phyloP scores from a whole-genome alignment of 2,329 filamentous ascomycete genomes.

The Periconia digitata region DNA sequence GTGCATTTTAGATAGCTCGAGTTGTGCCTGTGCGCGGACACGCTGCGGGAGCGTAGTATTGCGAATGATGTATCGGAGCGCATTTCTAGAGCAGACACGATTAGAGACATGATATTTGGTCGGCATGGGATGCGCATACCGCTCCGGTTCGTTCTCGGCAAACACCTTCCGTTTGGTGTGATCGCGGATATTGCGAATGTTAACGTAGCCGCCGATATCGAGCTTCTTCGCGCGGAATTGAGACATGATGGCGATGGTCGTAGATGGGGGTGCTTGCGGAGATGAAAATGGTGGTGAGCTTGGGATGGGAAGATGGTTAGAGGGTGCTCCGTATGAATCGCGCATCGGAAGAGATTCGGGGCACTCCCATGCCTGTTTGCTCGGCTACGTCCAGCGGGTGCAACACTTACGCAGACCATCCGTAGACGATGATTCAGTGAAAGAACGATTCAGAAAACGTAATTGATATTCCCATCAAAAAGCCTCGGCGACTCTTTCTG shows the following conservation, averaged over 20 bases:
- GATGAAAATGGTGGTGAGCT: slow-evolving; percentile 10
- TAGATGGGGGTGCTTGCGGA: slow-evolving; percentile 10
- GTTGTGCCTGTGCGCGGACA: slow-evolving; percentile 85
- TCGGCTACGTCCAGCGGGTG: slow-evolving; percentile 2
- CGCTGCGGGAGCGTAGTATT: slow-evolving; percentile 84
- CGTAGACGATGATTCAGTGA: too few relatives aligned
- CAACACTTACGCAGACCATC: neutral
- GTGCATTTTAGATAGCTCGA: slow-evolving; percentile 94
- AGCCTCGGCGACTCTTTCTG: neutral
- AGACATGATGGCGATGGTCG: slow-evolving; percentile 45
- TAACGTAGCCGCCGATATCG: slow-evolving; percentile 84
- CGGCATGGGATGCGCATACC: slow-evolving; percentile 56
- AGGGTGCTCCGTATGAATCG: slow-evolving; percentile 7
- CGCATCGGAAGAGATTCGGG: slow-evolving; percentile 1
- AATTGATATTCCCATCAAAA: too few relatives aligned
- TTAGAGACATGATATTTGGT: slow-evolving; percentile 7
- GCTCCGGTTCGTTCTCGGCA: slow-evolving; percentile 81
- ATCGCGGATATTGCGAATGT: slow-evolving; percentile 84
- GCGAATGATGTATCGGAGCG: slow-evolving; percentile 76
- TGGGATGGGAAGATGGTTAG: slow-evolving; percentile 9
- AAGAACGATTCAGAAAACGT: too few relatives aligned
- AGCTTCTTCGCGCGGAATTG: slow-evolving; percentile 90
- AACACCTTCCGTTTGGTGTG: slow-evolving; percentile 96
- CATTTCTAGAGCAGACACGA: slow-evolving; percentile 65
- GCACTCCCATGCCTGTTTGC: neutral